phyloP scores from a whole-genome alignment of 345 rosid species.

The Aurinia saxatilis region DNA sequence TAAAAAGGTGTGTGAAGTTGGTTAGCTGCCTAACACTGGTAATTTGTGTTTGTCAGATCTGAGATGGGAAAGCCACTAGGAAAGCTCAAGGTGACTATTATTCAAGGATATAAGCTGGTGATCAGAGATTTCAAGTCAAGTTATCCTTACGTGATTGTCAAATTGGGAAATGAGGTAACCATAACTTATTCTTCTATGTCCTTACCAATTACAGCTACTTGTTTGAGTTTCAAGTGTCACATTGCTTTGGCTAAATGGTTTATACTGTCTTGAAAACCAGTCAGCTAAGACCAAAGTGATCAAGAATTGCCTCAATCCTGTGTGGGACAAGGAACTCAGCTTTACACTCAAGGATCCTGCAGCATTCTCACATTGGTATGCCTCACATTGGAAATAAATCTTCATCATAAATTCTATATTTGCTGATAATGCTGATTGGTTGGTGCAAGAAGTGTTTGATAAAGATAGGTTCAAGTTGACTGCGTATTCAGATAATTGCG shows the following conservation, averaged over 20 bases:
- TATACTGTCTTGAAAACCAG: slow-evolving; percentile 33
- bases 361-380: slow-evolving; percentile 57
- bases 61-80: slow-evolving; percentile 68
- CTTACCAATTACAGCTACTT: no score
- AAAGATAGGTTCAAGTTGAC: slow-evolving; percentile 94
- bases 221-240: not conserved
- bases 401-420: not conserved
- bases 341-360: slow-evolving; percentile 68
- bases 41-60: slow-evolving; percentile 12
- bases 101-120: slow-evolving; percentile 68
- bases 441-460: slow-evolving; percentile 85
- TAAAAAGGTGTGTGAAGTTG: no score
- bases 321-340: slow-evolving; percentile 89
- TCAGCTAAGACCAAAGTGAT: slow-evolving; percentile 87
- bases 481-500: slow-evolving; percentile 72
- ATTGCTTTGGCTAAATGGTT: not conserved
- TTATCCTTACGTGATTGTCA: slow-evolving; percentile 91
- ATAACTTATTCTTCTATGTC: not conserved
- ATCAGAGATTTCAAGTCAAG: slow-evolving; percentile 94
- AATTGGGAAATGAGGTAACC: slow-evolving; percentile 69
- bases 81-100: slow-evolving; percentile 62
- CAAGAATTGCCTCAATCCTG: slow-evolving; percentile 86
- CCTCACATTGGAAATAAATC: not conserved
- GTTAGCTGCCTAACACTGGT: no score
- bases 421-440: slow-evolving; percentile 6